Evolutionary conservation across 306 rosid genomes (phyloP), one percentile per base, ranked within the genome.

Genomic region (Amphicarpaea edgeworthii): DNA sequence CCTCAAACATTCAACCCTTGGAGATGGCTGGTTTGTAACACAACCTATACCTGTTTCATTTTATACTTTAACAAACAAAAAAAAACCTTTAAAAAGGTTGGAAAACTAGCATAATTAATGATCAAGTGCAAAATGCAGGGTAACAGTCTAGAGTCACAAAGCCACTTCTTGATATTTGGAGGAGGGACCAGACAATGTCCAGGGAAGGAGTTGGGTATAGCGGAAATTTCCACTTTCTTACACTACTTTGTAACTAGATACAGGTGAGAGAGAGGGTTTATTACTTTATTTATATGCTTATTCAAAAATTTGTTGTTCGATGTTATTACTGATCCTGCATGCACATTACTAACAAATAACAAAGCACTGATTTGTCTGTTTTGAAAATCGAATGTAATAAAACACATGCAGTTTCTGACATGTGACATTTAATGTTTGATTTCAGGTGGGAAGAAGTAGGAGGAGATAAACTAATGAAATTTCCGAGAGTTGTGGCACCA

Each of bases 401-500:
- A 66, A 65, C 34, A n/a, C 30, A 28, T 34, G 54, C 38, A 30
- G 63, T 65, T 47, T 68, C 68, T 81, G 73, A 75, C 81, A 81
- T 28, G 1, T 51, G 47, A 54, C 70, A 70, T 70, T 81, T 40
- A 46, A 40, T 62, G 45, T 8, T 70, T 70, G 0, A 14, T 61
- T 90, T 85, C 88, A 96, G 99, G 80, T 96, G 99, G 99, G 96
- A 96, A 83, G 99, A 96, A 87, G 89, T 90, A 75, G 99, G 99
- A 42, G 98, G 99, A 64, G 97, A 96, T 55, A 86, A 90, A 82
- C 85, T 96, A 30, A 84, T 88, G 97, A 96, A 88, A 77, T 96
- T 96, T 80, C 99, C 99, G 1, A 90, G 99, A 84, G 99, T 96
- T 55, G 96, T 85, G 79, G 99, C 99, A 64, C 99, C 99, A 70